Conservation (phyloP, 352 stramenopile genomes). For the Phytophthora sp. region DNA sequence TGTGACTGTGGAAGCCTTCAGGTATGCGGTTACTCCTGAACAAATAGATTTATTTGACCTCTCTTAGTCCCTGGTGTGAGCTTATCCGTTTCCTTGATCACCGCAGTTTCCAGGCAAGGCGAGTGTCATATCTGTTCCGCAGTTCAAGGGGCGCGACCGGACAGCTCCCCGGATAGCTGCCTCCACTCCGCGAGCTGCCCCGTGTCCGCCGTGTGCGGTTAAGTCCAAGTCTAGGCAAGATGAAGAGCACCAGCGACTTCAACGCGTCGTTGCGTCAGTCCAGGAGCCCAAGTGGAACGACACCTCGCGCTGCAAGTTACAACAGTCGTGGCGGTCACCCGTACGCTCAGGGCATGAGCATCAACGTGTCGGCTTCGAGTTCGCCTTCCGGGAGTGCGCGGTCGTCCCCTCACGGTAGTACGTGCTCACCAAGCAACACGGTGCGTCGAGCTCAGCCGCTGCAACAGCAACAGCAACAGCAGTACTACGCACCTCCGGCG, state of each 20-base stretch:
- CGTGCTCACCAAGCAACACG: conserved; percentile 27
- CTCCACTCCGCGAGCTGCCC: conserved; percentile 1
- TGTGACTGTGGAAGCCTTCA: conserved; percentile 9
- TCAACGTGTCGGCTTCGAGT: conserved; percentile 51
- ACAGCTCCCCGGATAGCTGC: conserved; percentile 1
- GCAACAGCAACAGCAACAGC: conserved; percentile 36
- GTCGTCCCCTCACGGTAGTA: conserved; percentile 36
- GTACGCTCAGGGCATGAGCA: conserved; percentile 45
- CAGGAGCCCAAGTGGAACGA: conserved; percentile 21
- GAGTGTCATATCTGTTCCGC: conserved; percentile 5
- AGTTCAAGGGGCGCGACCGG: conserved; percentile 25
- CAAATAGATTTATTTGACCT: conserved; percentile 50
- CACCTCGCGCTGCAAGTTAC: conserved; percentile 20
- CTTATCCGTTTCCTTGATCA: conserved; percentile 27
- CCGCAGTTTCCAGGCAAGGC: not conserved
- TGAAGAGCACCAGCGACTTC: conserved; percentile 47
- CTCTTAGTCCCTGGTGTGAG: conserved; percentile 21
- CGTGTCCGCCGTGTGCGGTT: not conserved
- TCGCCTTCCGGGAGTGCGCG: conserved; percentile 37
- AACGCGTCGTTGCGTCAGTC: conserved; percentile 34
- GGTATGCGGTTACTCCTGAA: conserved; percentile 25
- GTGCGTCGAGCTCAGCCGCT: conserved; percentile 31
- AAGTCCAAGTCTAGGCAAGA: conserved; percentile 5
- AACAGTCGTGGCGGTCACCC: conserved; percentile 10
- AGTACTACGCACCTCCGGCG: conserved; percentile 22